Percentiles rank a stretch among this genome's conserved stretches.
These are phyloP conservation scores for Strombidium stylifer DNA, from an alignment of 73 alveolate genomes.

Conservation along the genomic window DNA sequence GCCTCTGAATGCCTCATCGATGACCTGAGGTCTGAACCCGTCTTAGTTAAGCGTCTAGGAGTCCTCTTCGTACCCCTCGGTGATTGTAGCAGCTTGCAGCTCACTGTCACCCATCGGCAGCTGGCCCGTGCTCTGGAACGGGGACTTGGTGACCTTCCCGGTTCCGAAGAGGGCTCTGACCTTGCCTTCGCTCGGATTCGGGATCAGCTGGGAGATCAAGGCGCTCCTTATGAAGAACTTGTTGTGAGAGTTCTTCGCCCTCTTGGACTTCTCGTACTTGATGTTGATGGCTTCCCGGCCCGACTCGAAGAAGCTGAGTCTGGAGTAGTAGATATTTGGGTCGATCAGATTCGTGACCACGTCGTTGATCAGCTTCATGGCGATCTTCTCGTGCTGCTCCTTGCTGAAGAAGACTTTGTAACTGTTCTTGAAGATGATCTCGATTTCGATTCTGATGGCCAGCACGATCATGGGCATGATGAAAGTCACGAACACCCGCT, in stretches of 20 bases:
- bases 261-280: slow-evolving; percentile 28
- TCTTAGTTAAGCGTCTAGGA: slow-evolving; percentile 1
- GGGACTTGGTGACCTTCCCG: not conserved
- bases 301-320: slow-evolving; percentile 71
- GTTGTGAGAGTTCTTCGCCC: slow-evolving; percentile 27
- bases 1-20: too few species aligned
- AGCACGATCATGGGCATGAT: slow-evolving; percentile 57
- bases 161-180: slow-evolving; percentile 47
- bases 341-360: slow-evolving; percentile 55
- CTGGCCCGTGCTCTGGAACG: slow-evolving; percentile 14
- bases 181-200: slow-evolving; percentile 64
- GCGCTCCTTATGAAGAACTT: slow-evolving; percentile 55
- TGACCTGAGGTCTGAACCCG: too few species aligned
- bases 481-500: slow-evolving; percentile 40
- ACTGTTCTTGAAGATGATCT: slow-evolving; percentile 49
- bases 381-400: slow-evolving; percentile 49
- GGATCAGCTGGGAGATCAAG: slow-evolving; percentile 35
- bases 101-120: not conserved
- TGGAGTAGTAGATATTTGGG: slow-evolving; percentile 60
- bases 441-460: slow-evolving; percentile 53
- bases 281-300: slow-evolving; percentile 66
- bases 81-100: not conserved
- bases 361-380: slow-evolving; percentile 54
- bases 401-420: slow-evolving; percentile 47
- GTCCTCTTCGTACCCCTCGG: not conserved